Evolutionary conservation across 192 early-diverging fungal genomes (phyloP), one percentile per base, ranked within the genome.

Genomic region (Coemansia sp.): DNA sequence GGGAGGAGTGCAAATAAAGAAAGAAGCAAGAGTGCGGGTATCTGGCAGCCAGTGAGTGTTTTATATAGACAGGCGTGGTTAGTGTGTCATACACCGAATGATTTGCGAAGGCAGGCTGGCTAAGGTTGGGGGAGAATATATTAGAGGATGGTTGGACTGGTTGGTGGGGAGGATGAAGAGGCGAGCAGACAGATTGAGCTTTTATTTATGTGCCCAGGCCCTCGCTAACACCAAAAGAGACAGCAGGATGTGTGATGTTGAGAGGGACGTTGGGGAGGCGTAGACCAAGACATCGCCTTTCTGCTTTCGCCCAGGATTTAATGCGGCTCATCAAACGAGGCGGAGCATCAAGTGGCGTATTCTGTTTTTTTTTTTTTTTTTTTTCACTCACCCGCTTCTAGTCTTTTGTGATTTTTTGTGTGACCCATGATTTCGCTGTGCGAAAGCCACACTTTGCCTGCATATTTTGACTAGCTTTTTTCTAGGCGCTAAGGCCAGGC

Each of bases 41-140:
- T 64, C 21, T 64, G 41, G 12, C 33, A 43, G 16, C 25, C 41
- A 62, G 23, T 37, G 18, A 50, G 13, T 55, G 36, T 20, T 55
- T 55, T 25, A 31, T 62, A 26, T 18, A 12, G 26, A 61, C 28
- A 20, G 47, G 20, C 12, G 26, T 2, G 18, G 41, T 20, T 64
- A 39, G 50, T 64, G 62, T 64, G 62, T 64, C 62, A 64, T 64
- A 64, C 31, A 31, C 31, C 31, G 35, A 64, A 21, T 21, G 33
- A 35, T 43, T 48, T 34, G 61, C 61, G 33, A 43, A 64, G 25
- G 47, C 47, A 50, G 21, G 23, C 21, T 10, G 20, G 20, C 21
- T 50, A 25, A 26, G 47, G 14, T 25, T 50, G 47, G 23, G 20
- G 42, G 42, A 43, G 18, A 43, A 18, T 18, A 43, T 16, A 18